Evolutionary conservation across 441 rosid species (phyloP).

Genomic region (Syzygium syzygioides): DNA sequence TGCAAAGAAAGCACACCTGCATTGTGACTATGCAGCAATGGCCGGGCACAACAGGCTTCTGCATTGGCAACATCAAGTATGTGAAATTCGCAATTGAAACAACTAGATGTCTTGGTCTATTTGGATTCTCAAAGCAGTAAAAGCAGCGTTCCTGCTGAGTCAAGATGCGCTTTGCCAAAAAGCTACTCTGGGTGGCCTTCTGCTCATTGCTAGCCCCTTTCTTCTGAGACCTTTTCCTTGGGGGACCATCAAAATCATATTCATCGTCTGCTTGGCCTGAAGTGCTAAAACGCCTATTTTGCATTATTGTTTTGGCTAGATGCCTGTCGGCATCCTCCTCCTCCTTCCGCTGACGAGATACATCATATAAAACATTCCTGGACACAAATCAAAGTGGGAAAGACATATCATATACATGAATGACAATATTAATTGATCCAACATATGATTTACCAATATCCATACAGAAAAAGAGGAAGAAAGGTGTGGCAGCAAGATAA

Average conservation of each 20-base stretch:
- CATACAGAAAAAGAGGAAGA: not conserved
- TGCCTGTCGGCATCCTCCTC: constrained; percentile 71
- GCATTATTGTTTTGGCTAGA: constrained; percentile 62
- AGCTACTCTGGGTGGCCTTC: constrained; percentile 28
- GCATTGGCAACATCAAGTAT: constrained; percentile 75
- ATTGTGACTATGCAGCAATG: constrained; percentile 83
- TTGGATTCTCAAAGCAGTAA: constrained; percentile 91
- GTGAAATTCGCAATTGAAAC: constrained; percentile 83
- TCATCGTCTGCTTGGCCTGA: constrained; percentile 81
- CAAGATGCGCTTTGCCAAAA: constrained; percentile 41
- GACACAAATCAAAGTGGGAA: constrained; percentile 21
- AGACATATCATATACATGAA: not conserved
- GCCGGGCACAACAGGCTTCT: constrained; percentile 71
- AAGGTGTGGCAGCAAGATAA: not conserved
- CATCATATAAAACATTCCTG: constrained; percentile 20
- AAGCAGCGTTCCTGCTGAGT: constrained; percentile 93
- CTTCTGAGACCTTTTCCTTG: constrained; percentile 46
- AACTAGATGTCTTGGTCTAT: constrained; percentile 72
- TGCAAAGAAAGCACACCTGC: constrained; percentile 43
- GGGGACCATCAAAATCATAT: constrained; percentile 77
- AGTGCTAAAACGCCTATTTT: constrained; percentile 57
- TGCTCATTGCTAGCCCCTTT: constrained; percentile 30
- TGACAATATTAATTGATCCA: not conserved
- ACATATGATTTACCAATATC: not conserved
- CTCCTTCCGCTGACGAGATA: constrained; percentile 34